phyloP scores from a whole-genome alignment of 306 rosid species.

The Rosa chinensis region DNA sequence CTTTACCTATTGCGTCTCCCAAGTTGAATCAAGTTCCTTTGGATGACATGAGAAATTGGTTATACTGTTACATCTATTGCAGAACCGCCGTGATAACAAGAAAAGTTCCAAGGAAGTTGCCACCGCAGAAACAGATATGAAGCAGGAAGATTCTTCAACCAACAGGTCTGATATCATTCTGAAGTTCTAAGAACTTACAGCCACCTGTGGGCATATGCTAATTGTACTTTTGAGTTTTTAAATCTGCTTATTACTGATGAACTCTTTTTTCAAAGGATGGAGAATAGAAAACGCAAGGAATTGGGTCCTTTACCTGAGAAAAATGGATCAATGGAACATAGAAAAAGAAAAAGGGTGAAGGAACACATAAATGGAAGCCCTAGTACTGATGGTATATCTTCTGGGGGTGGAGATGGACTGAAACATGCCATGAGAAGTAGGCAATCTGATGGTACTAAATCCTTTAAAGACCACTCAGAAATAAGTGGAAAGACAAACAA shows the following conservation, averaged over 20 bases:
- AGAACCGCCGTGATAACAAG: slow-evolving; percentile 73
- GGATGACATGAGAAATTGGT: slow-evolving; percentile 4
- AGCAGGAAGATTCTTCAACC: slow-evolving; percentile 44
- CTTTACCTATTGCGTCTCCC: not conserved
- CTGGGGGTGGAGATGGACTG: slow-evolving; percentile 26
- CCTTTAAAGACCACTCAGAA: slow-evolving; percentile 29
- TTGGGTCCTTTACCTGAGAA: slow-evolving; percentile 30
- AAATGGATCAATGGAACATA: slow-evolving; percentile 24
- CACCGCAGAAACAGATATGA: slow-evolving; percentile 26
- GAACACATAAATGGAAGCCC: slow-evolving; percentile 22
- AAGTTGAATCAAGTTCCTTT: slow-evolving; percentile 9
- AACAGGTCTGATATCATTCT: slow-evolving; percentile 41
- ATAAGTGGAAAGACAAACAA: slow-evolving; percentile 25
- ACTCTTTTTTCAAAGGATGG: slow-evolving; percentile 35
- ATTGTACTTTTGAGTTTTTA: not conserved
- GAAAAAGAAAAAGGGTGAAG: slow-evolving; percentile 46
- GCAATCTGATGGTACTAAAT: slow-evolving; percentile 33
- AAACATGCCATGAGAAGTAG: slow-evolving; percentile 37
- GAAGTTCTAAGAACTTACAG: not conserved
- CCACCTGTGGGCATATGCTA: not conserved
- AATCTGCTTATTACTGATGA: not conserved
- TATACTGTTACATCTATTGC: slow-evolving; percentile 28
- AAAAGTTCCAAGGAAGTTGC: slow-evolving; percentile 41
- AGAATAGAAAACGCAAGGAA: slow-evolving; percentile 38
- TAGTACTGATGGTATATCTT: slow-evolving; percentile 21